Evolutionary conservation across 169 alveolate genomes (phyloP).

Genomic region (Plasmodium berghei): DNA sequence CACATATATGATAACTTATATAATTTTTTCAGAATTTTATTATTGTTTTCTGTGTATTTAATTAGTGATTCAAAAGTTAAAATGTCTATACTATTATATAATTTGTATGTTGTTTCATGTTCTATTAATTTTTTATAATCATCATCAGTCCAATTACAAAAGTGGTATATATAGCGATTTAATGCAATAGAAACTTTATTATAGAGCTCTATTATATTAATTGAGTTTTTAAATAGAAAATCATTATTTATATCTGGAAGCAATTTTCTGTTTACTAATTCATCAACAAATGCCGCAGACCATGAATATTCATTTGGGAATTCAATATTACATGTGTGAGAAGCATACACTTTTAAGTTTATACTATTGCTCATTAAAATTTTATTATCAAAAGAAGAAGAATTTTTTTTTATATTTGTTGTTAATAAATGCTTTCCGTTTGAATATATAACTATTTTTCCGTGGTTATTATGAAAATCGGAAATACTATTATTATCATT

Average conservation of each 20-base stretch:
- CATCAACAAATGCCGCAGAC: constrained; percentile 74
- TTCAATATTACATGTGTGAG: constrained; percentile 67
- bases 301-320: constrained; percentile 72
- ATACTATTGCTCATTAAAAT: constrained; percentile 19
- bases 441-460: constrained; percentile 68
- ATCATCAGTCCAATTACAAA: constrained; percentile 56
- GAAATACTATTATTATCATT: constrained; percentile 19
- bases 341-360: constrained; percentile 54
- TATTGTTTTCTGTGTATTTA: constrained; percentile 66
- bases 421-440: constrained; percentile 73
- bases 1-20: constrained; percentile 24
- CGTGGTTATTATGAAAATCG: constrained; percentile 27
- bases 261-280: constrained; percentile 66
- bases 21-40: constrained; percentile 47
- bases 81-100: constrained; percentile 53
- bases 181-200: constrained; percentile 69
- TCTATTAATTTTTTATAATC: constrained; percentile 61
- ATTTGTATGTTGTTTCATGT: constrained; percentile 24
- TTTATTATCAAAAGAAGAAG: constrained; percentile 12
- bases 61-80: constrained; percentile 58
- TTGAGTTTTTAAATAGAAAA: constrained; percentile 62
- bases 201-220: constrained; percentile 70
- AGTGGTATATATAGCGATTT: constrained; percentile 69
- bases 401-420: constrained; percentile 46
- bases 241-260: constrained; percentile 46